phyloP scores from a whole-genome alignment of 2,329 filamentous ascomycete genomes.

The Elsinoe perseae region DNA sequence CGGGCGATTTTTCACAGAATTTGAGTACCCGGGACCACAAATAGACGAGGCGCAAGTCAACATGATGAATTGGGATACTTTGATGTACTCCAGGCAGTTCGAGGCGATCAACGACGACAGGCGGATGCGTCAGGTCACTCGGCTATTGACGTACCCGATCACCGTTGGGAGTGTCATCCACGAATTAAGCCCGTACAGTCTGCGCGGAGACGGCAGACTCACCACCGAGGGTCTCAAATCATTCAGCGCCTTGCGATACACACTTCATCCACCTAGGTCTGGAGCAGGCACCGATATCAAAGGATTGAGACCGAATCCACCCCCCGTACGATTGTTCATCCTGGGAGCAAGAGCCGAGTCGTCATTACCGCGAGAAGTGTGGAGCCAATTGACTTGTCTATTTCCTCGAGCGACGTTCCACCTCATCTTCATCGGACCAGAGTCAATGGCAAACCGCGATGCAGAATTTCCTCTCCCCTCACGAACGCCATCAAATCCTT shows the following conservation, averaged over 20 bases:
- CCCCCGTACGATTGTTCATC: slow-evolving; percentile 84
- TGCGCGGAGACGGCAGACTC: slow-evolving; percentile 65
- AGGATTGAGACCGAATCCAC: slow-evolving; percentile 73
- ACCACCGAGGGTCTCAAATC: slow-evolving; percentile 89
- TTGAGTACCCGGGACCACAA: slow-evolving; percentile 80
- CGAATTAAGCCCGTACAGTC: slow-evolving; percentile 85
- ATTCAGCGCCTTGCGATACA: slow-evolving; percentile 86
- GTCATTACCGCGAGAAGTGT: slow-evolving; percentile 84
- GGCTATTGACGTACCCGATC: slow-evolving; percentile 85
- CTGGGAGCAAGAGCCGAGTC: slow-evolving; percentile 96
- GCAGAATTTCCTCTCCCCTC: slow-evolving; percentile 85
- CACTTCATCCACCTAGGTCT: slow-evolving; percentile 74
- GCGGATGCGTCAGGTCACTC: slow-evolving; percentile 84
- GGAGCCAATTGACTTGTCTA: slow-evolving; percentile 88
- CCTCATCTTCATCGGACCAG: slow-evolving; percentile 88
- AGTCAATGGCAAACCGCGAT: slow-evolving; percentile 91
- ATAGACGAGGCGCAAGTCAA: slow-evolving; percentile 90
- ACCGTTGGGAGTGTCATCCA: slow-evolving; percentile 88
- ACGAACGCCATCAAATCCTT: slow-evolving; percentile 78
- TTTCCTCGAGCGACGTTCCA: slow-evolving; percentile 91
- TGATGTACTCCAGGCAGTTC: slow-evolving; percentile 86
- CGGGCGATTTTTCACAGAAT: slow-evolving; percentile 87
- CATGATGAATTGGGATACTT: slow-evolving; percentile 98
- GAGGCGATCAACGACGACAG: slow-evolving; percentile 85
- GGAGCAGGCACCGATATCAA: slow-evolving; percentile 69